phyloP scores from a whole-genome alignment of 2,329 filamentous ascomycete genomes.

The Talaromyces sp. region DNA sequence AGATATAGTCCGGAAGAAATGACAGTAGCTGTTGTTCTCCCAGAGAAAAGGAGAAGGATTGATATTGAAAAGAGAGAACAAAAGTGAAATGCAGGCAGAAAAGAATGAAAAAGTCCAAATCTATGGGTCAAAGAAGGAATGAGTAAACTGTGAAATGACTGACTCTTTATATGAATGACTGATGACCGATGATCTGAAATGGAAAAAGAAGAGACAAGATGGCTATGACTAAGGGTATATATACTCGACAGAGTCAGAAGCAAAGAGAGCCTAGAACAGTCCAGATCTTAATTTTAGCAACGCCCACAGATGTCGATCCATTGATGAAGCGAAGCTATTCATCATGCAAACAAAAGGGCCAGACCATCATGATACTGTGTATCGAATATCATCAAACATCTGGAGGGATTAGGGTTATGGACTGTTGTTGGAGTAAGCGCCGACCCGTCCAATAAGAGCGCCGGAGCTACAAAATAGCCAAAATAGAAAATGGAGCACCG shows the following conservation, averaged over 20 bases:
- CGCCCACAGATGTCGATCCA: background rate
- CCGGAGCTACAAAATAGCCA: constrained; percentile 14
- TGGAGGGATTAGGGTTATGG: constrained; percentile 1
- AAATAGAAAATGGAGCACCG: constrained; percentile 13
- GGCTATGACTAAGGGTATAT: constrained; percentile 11
- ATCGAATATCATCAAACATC: background rate
- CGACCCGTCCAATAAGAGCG: constrained; percentile 19
- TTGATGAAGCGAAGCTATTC: background rate
- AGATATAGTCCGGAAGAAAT: background rate
- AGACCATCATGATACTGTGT: background rate
- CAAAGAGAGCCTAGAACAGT: constrained; percentile 10
- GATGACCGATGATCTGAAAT: constrained; percentile 6
- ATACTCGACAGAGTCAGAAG: constrained; percentile 1
- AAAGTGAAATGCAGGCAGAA: background rate
- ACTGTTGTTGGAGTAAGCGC: constrained; percentile 18
- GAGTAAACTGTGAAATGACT: constrained; percentile 11
- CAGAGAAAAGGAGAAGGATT: constrained; percentile 9
- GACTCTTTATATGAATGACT: constrained; percentile 1
- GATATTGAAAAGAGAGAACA: background rate
- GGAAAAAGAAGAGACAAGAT: constrained; percentile 7
- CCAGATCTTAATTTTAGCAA: constrained; percentile 12
- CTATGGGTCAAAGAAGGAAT: background rate
- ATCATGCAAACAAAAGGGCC: background rate
- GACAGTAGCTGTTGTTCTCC: background rate
- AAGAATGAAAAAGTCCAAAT: constrained; percentile 7